Evolutionary conservation across 2,329 filamentous ascomycete species (phyloP).

Genomic region (Pseudomassariella vexata): DNA sequence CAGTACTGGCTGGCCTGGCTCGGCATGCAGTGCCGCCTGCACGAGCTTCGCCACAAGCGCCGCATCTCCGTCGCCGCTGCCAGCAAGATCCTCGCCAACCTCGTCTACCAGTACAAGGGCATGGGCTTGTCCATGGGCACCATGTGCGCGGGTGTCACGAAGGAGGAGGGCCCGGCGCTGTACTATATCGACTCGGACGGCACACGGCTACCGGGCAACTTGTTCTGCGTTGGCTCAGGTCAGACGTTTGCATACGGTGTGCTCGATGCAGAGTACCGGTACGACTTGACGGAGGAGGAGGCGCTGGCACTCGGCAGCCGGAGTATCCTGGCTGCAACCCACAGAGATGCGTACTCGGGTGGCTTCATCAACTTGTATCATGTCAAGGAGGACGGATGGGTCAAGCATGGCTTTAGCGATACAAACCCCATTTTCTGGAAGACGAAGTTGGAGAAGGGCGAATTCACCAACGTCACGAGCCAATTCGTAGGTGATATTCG

Average conservation of each 20-base stretch:
- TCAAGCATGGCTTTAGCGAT: slow-evolving; percentile 96
- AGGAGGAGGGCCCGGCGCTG: slow-evolving; percentile 90
- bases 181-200: slow-evolving; percentile 99
- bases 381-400: slow-evolving; percentile 98
- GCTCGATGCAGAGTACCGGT: slow-evolving; percentile 89
- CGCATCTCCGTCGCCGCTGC: slow-evolving; percentile 96
- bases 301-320: slow-evolving; percentile 85
- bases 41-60: slow-evolving; percentile 98
- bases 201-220: slow-evolving; percentile 83
- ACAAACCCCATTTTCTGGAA: slow-evolving; percentile 99
- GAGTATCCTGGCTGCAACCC: slow-evolving; percentile 92
- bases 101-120: slow-evolving; percentile 98
- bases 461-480: slow-evolving; percentile 93
- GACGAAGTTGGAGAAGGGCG: slow-evolving; percentile 96
- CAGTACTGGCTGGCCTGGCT: slow-evolving; percentile 99
- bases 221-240: slow-evolving; percentile 97
- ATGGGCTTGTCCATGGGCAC: slow-evolving; percentile 99
- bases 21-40: slow-evolving; percentile 97
- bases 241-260: slow-evolving; percentile 99
- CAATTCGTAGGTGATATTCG: slow-evolving; percentile 52
- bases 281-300: slow-evolving; percentile 80
- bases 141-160: slow-evolving; percentile 96
- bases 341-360: slow-evolving; percentile 97
- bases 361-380: slow-evolving; percentile 99
- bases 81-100: slow-evolving; percentile 96